Percentiles rank a stretch among this genome's conserved stretches.
phyloP scores from a whole-genome alignment of 1,284 basidiomycete species.

The Cryptococcus hybrid region DNA sequence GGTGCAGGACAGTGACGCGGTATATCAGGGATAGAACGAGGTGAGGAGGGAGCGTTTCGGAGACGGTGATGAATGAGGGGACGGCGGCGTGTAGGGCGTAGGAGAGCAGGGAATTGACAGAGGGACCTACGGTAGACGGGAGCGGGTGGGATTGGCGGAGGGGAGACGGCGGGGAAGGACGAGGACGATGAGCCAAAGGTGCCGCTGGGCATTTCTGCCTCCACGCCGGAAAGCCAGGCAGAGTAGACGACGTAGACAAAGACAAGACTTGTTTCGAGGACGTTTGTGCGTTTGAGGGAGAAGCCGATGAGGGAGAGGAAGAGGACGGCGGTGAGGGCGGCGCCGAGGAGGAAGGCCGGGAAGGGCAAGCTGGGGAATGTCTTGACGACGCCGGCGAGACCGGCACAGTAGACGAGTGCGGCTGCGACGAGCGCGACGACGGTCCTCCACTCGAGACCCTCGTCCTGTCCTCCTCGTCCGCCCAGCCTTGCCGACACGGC shows the following conservation, averaged over 20 bases:
- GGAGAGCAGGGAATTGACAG: conserved; percentile 23
- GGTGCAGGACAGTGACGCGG: conserved; percentile 76
- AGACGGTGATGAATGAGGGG: conserved; percentile 34
- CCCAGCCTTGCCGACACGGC: conserved; percentile 49
- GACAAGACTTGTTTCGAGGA: conserved; percentile 85
- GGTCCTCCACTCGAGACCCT: conserved; percentile 49
- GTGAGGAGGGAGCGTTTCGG: conserved; percentile 43
- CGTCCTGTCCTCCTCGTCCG: conserved; percentile 49
- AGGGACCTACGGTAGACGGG: conserved; percentile 9
- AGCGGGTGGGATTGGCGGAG: conserved; percentile 12
- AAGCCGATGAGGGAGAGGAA: conserved; percentile 92
- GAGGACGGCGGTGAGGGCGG: conserved; percentile 51
- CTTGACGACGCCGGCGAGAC: conserved; percentile 42
- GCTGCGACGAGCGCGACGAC: conserved; percentile 45
- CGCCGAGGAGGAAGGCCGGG: conserved; percentile 47
- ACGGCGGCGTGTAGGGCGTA: conserved; percentile 26
- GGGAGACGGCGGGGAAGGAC: conserved; percentile 32
- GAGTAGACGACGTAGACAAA: conserved; percentile 72
- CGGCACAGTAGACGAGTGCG: conserved; percentile 45
- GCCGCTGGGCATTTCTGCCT: conserved; percentile 33
- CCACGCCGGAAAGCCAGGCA: conserved; percentile 48
- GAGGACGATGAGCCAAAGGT: conserved; percentile 32
- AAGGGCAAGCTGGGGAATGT: conserved; percentile 34
- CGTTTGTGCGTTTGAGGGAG: conserved; percentile 79
- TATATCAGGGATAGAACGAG: conserved; percentile 74